Conservation (phyloP, 2,329 filamentous ascomycete genomes). For the Triangularia setosa region DNA sequence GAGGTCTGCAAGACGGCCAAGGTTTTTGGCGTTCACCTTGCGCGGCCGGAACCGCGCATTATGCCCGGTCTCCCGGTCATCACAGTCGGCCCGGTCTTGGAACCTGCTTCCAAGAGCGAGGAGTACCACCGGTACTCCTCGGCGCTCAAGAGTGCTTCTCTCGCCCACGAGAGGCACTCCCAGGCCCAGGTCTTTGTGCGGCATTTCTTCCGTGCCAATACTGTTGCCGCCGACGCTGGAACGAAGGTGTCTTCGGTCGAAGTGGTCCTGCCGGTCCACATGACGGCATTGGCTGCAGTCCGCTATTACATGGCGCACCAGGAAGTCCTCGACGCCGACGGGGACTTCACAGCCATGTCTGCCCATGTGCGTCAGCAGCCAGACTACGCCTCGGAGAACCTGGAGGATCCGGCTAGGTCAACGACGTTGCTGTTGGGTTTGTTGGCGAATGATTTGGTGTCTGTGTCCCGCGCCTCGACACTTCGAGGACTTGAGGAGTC, state of each 20-base stretch:
- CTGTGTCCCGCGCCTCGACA: neutral
- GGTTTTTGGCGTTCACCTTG: constrained; percentile 38
- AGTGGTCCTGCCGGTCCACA: constrained; percentile 7
- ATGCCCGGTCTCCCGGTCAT: constrained; percentile 35
- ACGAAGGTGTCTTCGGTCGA: neutral
- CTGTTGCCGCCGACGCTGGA: constrained; percentile 6
- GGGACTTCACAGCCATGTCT: constrained; percentile 15
- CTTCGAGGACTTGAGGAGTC: neutral
- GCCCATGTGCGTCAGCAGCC: constrained; percentile 8
- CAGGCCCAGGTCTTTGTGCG: constrained; percentile 53
- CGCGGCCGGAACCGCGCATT: constrained; percentile 32
- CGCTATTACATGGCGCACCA: constrained; percentile 18
- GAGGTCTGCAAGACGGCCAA: constrained; percentile 35
- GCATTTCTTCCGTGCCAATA: constrained; percentile 51
- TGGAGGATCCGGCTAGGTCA: neutral
- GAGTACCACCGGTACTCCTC: constrained; percentile 32
- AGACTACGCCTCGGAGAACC: constrained; percentile 4
- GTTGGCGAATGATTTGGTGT: constrained; percentile 7
- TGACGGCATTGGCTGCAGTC: constrained; percentile 6
- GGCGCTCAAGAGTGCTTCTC: constrained; percentile 31
- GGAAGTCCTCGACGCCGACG: constrained; percentile 15
- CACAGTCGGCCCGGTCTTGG: constrained; percentile 32
- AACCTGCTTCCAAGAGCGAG: constrained; percentile 32
- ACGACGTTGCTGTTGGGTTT: constrained; percentile 16
- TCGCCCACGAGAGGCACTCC: constrained; percentile 34